Percentiles rank a stretch among this genome's conserved stretches.
Conservation (phyloP, 192 early-diverging fungal genomes). For the Linnemannia elongata region DNA sequence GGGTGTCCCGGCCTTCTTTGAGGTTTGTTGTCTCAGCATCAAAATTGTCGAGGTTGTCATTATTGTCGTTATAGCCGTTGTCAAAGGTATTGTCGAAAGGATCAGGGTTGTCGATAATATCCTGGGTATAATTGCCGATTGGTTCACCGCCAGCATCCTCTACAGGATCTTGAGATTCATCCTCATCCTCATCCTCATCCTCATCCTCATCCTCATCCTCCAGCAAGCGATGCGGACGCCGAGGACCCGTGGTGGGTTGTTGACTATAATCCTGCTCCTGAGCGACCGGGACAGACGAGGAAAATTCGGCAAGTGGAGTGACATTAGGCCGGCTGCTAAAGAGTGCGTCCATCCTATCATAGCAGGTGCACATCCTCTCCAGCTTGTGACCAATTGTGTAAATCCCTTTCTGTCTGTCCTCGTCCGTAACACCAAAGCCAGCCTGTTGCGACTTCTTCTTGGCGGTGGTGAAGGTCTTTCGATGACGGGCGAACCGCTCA, state of each 20-base stretch:
- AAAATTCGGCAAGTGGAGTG: neutral
- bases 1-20: neutral
- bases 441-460: neutral
- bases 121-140: neutral
- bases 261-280: neutral
- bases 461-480: neutral
- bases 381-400: constrained; percentile 8
- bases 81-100: neutral
- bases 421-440: constrained; percentile 23
- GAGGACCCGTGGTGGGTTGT: neutral
- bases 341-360: constrained; percentile 29
- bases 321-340: constrained; percentile 13
- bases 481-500: constrained; percentile 22
- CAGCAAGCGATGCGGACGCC: neutral
- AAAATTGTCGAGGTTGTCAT: neutral
- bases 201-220: constrained; percentile 13
- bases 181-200: constrained; percentile 14
- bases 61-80: neutral
- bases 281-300: neutral
- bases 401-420: constrained; percentile 21
- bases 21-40: neutral
- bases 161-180: neutral
- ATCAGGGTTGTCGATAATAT: neutral
- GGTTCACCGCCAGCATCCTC: neutral
- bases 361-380: constrained; percentile 27